Percentiles rank a stretch among this genome's conserved stretches.
These are phyloP conservation scores for Hyparrhenia diplandra DNA, from an alignment of 176 grass and related monocot species.

Conservation along the genomic window DNA sequence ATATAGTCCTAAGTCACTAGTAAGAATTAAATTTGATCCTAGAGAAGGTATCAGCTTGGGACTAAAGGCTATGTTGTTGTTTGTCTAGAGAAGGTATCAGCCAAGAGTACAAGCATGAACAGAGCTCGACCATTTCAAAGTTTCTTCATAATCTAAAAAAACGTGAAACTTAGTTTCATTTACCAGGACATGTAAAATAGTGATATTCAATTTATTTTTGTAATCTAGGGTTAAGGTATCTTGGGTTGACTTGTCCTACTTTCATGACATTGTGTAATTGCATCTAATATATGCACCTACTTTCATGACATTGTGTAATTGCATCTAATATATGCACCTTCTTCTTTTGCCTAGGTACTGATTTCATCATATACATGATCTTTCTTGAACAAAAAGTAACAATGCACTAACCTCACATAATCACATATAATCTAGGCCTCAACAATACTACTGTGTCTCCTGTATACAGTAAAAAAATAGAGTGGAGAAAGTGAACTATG, in stretches of 20 bases:
- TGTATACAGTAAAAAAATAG: background rate
- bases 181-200: background rate
- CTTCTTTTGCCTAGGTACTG: background rate
- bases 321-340: background rate
- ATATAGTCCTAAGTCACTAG: background rate
- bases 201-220: background rate
- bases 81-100: background rate
- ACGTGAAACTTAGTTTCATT: background rate
- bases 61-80: too few relatives aligned
- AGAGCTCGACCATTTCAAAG: background rate
- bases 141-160: background rate
- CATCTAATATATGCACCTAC: background rate
- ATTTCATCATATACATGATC: slow-evolving; percentile 1
- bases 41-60: slow-evolving; percentile 3
- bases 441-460: background rate
- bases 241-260: background rate
- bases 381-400: background rate
- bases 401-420: background rate
- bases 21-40: background rate
- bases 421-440: background rate
- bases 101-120: background rate
- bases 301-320: background rate
- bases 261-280: background rate
- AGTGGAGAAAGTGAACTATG: background rate
- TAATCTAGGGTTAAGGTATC: background rate